A percentile compares a stretch with the other conserved stretches of the same genome.
phyloP scores from a whole-genome alignment of 768 basidiomycete species.

The Inosperma sp. region DNA sequence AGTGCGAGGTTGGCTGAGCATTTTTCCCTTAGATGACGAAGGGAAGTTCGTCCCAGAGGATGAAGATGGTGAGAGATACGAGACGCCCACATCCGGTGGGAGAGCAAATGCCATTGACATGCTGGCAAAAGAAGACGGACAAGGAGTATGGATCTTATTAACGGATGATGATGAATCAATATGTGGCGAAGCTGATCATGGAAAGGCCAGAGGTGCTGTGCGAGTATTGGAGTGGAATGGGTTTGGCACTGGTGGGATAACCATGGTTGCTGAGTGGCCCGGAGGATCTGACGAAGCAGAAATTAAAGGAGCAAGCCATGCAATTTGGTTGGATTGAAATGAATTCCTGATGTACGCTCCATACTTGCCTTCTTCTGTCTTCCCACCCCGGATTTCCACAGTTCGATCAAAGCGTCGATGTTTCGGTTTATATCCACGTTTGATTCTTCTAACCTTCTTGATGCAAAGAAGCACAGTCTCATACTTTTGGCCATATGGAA shows the following conservation, averaged over 20 bases:
- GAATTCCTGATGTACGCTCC: too few species aligned
- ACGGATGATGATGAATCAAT: conserved; percentile 45
- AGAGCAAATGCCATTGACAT: conserved; percentile 51
- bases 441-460: too few species aligned
- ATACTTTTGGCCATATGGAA: too few species aligned
- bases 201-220: conserved; percentile 37
- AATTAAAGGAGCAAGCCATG: conserved; percentile 44
- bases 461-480: too few species aligned
- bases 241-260: conserved; percentile 36
- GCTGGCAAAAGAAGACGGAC: conserved; percentile 26
- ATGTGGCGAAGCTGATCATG: conserved; percentile 15
- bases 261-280: conserved; percentile 43
- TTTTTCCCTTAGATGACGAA: conserved; percentile 38
- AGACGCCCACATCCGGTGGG: conserved; percentile 46
- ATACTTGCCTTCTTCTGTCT: too few species aligned
- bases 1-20: conserved; percentile 40
- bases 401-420: too few species aligned
- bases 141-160: conserved; percentile 43
- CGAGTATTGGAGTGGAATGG: conserved; percentile 50
- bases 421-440: too few species aligned
- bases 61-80: conserved; percentile 31
- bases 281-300: conserved; percentile 11
- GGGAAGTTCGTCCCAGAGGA: conserved; percentile 30
- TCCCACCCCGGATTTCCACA: too few species aligned
- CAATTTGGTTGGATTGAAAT: conserved; percentile 47